Base-by-base conservation (phyloP, 2,329 filamentous ascomycete species). In the Ceratocystis destructans region DNA sequence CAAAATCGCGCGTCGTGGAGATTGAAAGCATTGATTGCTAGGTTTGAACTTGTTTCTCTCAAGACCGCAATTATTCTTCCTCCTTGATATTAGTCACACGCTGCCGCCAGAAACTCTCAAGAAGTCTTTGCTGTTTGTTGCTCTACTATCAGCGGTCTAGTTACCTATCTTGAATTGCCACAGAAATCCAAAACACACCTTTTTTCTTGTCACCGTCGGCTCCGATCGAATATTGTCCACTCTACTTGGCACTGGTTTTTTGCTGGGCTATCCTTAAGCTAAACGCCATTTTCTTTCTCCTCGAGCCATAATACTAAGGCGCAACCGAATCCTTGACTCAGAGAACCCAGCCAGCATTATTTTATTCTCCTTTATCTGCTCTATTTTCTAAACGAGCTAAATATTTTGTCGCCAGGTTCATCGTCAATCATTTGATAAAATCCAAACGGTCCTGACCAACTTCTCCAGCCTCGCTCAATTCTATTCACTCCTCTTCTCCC, bases 151-250 rank as follows among this genome's bases (percentile, higher is more conserved):
- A 5, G 25, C 22, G 8, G 48, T 25, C 25, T 15, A 25, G 17
- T 8, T 10, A 4, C 15, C 20, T 25, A 53, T 53, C 20, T 53
- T 28, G 48, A 53, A 28, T 53, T 12, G 10, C 15, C 25, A 28
- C 48, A 12, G 22, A 12, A 53, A 53, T 53, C 48, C 25, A 10
- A 53, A 53, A 28, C 15, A 53, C 48, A 25, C 5, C 48, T 6
- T 53, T 53, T 53, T 25, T 12, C 28, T 53, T 22, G 48, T 53
- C 48, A 20, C 55, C 55, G 55, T 8, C 7, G 55, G 55, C 55
- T 59, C 55, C 55, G 55, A 59, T 59, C 31, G n/a, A 59, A 59
- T 59, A 59, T 20, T 57, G 53, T 31, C 53, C 22, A 20, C 48
- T 20, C 20, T 22, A 22, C 48, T 22, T 50, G 48, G 20, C 7